Conservation (phyloP, 768 basidiomycete species). For the Amanita exitialis region DNA sequence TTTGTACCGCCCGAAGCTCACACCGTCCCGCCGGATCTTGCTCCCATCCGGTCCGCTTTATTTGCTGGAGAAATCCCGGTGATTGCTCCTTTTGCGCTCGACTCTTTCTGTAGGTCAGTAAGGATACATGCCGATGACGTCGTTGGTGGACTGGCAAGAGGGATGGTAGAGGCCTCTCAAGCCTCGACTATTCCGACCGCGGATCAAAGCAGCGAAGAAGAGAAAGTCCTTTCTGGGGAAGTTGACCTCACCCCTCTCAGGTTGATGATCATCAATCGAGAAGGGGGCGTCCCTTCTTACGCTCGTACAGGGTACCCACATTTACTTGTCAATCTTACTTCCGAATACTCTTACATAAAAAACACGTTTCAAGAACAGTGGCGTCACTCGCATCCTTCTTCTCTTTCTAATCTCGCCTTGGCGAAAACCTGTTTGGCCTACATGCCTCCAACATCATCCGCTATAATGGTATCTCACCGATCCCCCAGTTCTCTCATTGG, state of each 20-base stretch:
- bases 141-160: constrained; percentile 75
- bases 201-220: constrained; percentile 15
- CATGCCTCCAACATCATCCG: constrained; percentile 92
- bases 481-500: constrained; percentile 92
- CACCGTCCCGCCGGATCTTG: constrained; percentile 69
- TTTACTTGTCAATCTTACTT: constrained; percentile 87
- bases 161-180: constrained; percentile 58
- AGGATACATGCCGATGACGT: constrained; percentile 85
- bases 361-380: constrained; percentile 77
- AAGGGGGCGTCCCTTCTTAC: constrained; percentile 96
- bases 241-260: constrained; percentile 87
- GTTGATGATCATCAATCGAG: constrained; percentile 94
- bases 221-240: constrained; percentile 33
- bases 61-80: constrained; percentile 95
- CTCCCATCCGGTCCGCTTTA: constrained; percentile 80
- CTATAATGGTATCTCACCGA: constrained; percentile 95
- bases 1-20: constrained; percentile 61
- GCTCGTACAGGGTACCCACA: constrained; percentile 93
- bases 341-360: constrained; percentile 78
- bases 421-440: constrained; percentile 80
- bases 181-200: constrained; percentile 14
- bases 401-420: constrained; percentile 77
- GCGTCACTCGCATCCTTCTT: constrained; percentile 70
- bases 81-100: constrained; percentile 85
- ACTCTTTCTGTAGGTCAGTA: constrained; percentile 80